Conservation (phyloP, 1,284 basidiomycete genomes). For the Phlebopus sp. region DNA sequence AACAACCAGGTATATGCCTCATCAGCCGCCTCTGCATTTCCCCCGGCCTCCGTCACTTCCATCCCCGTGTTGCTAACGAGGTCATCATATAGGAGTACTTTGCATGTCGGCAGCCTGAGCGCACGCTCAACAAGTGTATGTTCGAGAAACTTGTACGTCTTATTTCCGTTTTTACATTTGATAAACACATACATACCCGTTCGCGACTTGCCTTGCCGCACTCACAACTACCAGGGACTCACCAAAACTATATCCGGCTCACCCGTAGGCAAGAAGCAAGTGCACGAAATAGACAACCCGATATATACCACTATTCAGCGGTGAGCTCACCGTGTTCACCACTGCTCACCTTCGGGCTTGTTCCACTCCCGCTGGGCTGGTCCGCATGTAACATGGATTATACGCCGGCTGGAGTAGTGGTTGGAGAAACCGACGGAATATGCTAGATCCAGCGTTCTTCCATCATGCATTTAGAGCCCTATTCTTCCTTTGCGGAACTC, state of each 20-base stretch:
- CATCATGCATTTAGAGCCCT: too few relatives aligned
- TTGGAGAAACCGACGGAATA: too few relatives aligned
- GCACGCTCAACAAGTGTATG: slow-evolving; percentile 90
- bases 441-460: not conserved
- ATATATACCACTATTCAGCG: slow-evolving; percentile 78
- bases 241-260: slow-evolving; percentile 92
- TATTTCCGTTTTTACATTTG: slow-evolving; percentile 11
- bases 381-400: slow-evolving; percentile 5
- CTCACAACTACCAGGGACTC: slow-evolving; percentile 64
- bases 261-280: slow-evolving; percentile 79
- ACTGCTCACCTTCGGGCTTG: not conserved
- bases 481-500: too few relatives aligned
- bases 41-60: not conserved
- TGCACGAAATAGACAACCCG: slow-evolving; percentile 89
- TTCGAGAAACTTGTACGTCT: slow-evolving; percentile 87
- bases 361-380: not conserved
- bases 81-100: slow-evolving; percentile 75
- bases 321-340: slow-evolving; percentile 34
- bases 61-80: not conserved
- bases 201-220: not conserved
- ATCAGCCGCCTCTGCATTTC: not conserved
- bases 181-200: not conserved
- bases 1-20: slow-evolving; percentile 81
- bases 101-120: slow-evolving; percentile 88
- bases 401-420: not conserved